Base-by-base conservation (phyloP, 371 early-diverging fungal species). In the Rhizopus delemar region DNA sequence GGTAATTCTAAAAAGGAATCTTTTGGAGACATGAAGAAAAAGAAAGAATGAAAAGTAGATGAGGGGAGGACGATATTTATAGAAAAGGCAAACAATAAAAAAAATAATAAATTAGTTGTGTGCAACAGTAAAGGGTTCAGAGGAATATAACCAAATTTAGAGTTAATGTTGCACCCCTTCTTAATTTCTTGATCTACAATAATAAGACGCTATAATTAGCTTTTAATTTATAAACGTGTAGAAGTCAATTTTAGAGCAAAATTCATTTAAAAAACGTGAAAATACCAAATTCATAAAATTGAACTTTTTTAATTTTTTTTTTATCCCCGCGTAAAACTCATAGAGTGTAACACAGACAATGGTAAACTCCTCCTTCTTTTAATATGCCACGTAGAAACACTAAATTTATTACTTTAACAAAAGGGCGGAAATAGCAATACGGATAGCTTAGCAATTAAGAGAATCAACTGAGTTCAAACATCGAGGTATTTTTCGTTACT, bases 1-100 rank as follows among this genome's bases (percentile, higher is more conserved):
- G 73, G 74, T 33, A 60, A 45, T 51, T 38, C 38, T 15, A 57
- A n/a, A 29, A n/a, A 46, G 12, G 57, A 12, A 6, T 34, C 15
- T 5, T 56, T 31, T 5, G 33, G 32, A 35, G 34, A 46, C 38
- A 39, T 33, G 11, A 53, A 35, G 28, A 53, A 39, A 38, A 38
- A 35, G 15, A 53, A 29, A 15, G 16, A 41, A 32, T 15, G 28
- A 54, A 54, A 8, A 31, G 12, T 22, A 34, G 9, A 36, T 22
- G 22, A 22, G 22, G 22, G 22, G 22, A 22, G 22, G 22, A 22
- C 22, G 22, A 22, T 22, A 22, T 22, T 22, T 22, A 22, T 22
- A 22, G 22, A 22, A 22, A 22, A 22, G 2, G 22, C 22, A 22
- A 22, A 22, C 22, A 22, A 22, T 22, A 22, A 22, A 22, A 22